These are phyloP conservation scores for Vaccinium macrocarpon DNA, from an alignment of 148 eudicot species.

Conservation along the genomic window DNA sequence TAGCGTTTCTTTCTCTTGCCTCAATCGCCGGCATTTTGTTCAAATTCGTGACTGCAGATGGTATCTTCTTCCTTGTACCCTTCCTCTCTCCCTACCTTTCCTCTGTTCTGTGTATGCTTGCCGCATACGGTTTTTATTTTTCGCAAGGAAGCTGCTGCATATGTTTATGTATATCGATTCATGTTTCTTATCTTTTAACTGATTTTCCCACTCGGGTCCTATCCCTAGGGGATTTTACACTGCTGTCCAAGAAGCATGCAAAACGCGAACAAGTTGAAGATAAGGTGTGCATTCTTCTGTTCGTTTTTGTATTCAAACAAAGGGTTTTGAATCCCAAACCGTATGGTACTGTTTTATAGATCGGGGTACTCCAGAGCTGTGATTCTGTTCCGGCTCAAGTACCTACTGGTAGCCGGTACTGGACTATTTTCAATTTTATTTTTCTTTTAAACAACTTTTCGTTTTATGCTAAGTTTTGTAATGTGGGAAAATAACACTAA, in stretches of 20 bases:
- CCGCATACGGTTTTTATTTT: too few relatives aligned
- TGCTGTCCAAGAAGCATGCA: constrained; percentile 57
- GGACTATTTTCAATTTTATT: too few relatives aligned
- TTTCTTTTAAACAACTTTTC: too few relatives aligned
- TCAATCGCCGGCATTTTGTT: constrained; percentile 32
- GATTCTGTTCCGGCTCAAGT: too few relatives aligned
- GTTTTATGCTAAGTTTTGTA: too few relatives aligned
- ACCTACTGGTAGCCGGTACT: too few relatives aligned
- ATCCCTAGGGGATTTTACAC: constrained; percentile 68
- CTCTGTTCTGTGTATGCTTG: neutral
- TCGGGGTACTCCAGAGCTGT: too few relatives aligned
- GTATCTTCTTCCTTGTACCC: constrained; percentile 25
- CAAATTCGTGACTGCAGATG: constrained; percentile 57
- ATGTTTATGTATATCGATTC: neutral
- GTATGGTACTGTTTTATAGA: too few relatives aligned
- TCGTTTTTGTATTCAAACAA: neutral
- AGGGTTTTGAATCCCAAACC: too few relatives aligned
- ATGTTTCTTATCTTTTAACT: neutral
- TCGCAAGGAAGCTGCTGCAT: neutral
- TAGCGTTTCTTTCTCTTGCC: constrained; percentile 24
- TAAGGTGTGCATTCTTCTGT: constrained; percentile 45
- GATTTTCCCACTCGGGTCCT: neutral
- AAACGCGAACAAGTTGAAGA: constrained; percentile 70
- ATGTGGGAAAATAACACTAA: too few relatives aligned
- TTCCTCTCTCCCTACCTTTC: neutral